Evolutionary conservation across 1,284 basidiomycete genomes (phyloP).

Genomic region (Malassezia globosa): DNA sequence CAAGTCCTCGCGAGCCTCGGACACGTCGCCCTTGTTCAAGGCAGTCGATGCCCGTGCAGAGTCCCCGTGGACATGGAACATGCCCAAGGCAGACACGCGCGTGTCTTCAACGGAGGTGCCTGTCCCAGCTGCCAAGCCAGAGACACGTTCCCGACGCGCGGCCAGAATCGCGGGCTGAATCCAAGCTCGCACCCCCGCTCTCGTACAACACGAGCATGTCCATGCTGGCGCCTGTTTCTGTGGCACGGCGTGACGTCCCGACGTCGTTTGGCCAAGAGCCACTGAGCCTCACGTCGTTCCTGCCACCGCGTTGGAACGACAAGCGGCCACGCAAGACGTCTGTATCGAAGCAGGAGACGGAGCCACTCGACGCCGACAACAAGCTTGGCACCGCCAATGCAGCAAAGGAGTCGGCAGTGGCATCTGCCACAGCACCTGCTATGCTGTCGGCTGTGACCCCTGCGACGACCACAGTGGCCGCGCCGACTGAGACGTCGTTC

Average conservation of each 20-base stretch:
- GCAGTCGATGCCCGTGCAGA: not conserved
- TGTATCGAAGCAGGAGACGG: conserved; percentile 1
- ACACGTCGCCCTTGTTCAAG: too few species aligned
- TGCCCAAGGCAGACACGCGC: not conserved
- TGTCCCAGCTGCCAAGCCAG: too few species aligned
- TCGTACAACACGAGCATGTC: not conserved
- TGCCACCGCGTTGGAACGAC: conserved; percentile 8
- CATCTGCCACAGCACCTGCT: not conserved
- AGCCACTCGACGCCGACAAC: not conserved
- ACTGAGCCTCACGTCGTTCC: conserved; percentile 13
- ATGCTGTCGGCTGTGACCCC: not conserved
- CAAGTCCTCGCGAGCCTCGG: too few species aligned
- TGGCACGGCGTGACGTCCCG: not conserved
- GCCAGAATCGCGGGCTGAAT: conserved; percentile 4
- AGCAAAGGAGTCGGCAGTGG: not conserved
- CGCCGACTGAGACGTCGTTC: not conserved
- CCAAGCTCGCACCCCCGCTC: conserved; percentile 7
- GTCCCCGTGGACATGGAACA: not conserved
- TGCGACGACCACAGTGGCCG: not conserved
- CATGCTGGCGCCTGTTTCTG: conserved; percentile 1
- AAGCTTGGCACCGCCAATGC: too few species aligned
- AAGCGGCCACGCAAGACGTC: conserved; percentile 14
- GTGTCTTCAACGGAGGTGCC: too few species aligned
- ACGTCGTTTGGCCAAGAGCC: conserved; percentile 16
- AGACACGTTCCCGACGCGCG: conserved; percentile 1